Evolutionary conservation across 768 basidiomycete genomes (phyloP).

Genomic region (Chiua virens): DNA sequence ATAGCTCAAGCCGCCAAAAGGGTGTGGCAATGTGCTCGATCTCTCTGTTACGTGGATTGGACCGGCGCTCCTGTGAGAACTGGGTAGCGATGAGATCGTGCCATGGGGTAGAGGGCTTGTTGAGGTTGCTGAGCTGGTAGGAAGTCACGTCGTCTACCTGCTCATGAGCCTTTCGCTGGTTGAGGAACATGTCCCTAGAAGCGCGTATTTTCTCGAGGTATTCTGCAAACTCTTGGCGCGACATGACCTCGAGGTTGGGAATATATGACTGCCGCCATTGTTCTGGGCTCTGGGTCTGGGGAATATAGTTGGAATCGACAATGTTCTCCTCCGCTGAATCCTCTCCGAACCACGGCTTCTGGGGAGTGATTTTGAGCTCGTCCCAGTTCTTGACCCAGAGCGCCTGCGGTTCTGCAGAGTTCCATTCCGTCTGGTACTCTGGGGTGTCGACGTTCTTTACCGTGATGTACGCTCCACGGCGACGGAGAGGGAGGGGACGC

Average conservation of each 20-base stretch:
- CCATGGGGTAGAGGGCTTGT: constrained; percentile 22
- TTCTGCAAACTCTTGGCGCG: constrained; percentile 50
- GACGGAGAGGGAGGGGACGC: constrained; percentile 70
- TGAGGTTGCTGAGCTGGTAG: constrained; percentile 28
- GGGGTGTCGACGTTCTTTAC: constrained; percentile 68
- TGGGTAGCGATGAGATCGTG: constrained; percentile 23
- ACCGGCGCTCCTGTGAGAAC: constrained; percentile 24
- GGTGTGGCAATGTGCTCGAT: constrained; percentile 71
- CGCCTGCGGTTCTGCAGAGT: constrained; percentile 62
- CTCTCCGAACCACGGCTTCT: constrained; percentile 11
- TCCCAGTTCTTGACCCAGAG: constrained; percentile 66
- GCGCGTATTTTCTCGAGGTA: constrained; percentile 61
- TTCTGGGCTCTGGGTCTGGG: constrained; percentile 14
- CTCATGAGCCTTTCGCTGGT: constrained; percentile 21
- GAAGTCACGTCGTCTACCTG: constrained; percentile 20
- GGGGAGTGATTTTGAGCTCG: constrained; percentile 43
- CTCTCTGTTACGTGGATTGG: constrained; percentile 24
- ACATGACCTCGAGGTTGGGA: constrained; percentile 63
- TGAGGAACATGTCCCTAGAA: constrained; percentile 59
- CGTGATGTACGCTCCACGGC: constrained; percentile 62
- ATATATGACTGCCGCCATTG: constrained; percentile 32
- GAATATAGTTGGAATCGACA: constrained; percentile 27
- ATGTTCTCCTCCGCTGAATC: constrained; percentile 20
- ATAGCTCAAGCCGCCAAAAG: constrained; percentile 62
- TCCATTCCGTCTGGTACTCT: constrained; percentile 79